Conservation (phyloP, 768 basidiomycete genomes). For the Russula sp. region DNA sequence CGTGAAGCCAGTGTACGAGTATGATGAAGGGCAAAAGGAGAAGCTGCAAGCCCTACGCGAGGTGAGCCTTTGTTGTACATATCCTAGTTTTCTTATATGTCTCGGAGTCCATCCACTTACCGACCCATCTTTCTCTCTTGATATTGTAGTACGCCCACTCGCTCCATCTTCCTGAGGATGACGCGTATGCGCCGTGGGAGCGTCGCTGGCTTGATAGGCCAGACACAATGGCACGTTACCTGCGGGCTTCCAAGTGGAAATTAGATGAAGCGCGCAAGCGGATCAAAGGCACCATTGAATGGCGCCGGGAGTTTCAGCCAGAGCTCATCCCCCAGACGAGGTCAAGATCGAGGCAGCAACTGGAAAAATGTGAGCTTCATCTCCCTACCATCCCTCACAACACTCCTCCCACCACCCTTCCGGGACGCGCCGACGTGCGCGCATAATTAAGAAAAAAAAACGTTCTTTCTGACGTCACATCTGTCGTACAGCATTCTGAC, state of each 20-base stretch:
- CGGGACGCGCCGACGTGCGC: not conserved
- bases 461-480: not conserved
- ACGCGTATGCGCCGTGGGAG: constrained; percentile 78
- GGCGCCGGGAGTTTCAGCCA: constrained; percentile 82
- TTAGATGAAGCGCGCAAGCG: constrained; percentile 71
- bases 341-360: constrained; percentile 77
- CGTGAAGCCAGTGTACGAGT: constrained; percentile 54
- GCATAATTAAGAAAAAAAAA: not conserved
- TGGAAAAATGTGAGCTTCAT: constrained; percentile 74
- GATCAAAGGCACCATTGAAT: constrained; percentile 74
- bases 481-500: constrained; percentile 57
- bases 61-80: constrained; percentile 42
- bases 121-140: not conserved
- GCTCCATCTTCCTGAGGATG: constrained; percentile 59
- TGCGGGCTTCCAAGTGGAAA: constrained; percentile 86
- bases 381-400: not conserved
- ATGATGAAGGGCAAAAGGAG: constrained; percentile 59
- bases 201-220: constrained; percentile 66
- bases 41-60: constrained; percentile 60
- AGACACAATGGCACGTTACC: constrained; percentile 71
- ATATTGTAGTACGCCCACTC: constrained; percentile 58
- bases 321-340: constrained; percentile 82
- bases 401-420: not conserved
- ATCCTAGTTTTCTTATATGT: not conserved
- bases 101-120: too few relatives aligned